Percentiles rank a stretch among this genome's conserved stretches.
These are phyloP conservation scores for Sporisorium exsertum DNA, from an alignment of 1,284 basidiomycete species.

Conservation along the genomic window DNA sequence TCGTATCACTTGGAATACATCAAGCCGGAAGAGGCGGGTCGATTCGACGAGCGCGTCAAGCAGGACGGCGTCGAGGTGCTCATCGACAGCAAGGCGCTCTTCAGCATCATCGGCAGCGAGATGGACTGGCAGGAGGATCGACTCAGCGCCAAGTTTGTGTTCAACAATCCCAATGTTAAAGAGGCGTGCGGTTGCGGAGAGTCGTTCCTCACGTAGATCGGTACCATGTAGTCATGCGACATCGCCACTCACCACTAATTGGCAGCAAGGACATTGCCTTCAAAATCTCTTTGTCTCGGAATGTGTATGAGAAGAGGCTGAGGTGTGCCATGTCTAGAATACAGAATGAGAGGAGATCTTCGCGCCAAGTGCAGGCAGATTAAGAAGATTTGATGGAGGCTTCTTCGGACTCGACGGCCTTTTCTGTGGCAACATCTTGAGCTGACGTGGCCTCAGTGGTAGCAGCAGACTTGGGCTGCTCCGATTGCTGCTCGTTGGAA, in stretches of 20 bases:
- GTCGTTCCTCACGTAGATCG: slow-evolving; percentile 72
- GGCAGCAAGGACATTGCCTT: not conserved
- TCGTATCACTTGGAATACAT: slow-evolving; percentile 98
- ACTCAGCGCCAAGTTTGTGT: slow-evolving; percentile 81
- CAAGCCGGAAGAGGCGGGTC: slow-evolving; percentile 74
- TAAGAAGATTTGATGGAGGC: not conserved
- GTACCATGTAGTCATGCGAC: no score
- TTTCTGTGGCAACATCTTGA: not conserved
- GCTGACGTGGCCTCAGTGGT: not conserved
- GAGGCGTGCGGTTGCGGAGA: slow-evolving; percentile 95
- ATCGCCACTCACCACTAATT: not conserved
- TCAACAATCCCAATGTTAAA: slow-evolving; percentile 79
- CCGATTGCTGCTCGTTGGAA: not conserved
- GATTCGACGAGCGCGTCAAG: slow-evolving; percentile 97
- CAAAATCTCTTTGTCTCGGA: not conserved
- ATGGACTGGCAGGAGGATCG: slow-evolving; percentile 94
- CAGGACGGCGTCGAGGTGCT: slow-evolving; percentile 79
- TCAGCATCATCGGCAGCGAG: slow-evolving; percentile 96
- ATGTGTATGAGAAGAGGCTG: slow-evolving; percentile 1
- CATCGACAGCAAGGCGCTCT: slow-evolving; percentile 96
- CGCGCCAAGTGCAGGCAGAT: not conserved
- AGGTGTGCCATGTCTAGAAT: slow-evolving; percentile 9
- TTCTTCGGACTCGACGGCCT: not conserved
- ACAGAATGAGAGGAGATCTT: not conserved
- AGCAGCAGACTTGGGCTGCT: not conserved